These are phyloP conservation scores for Aspergillus latus DNA, from an alignment of 2,329 filamentous ascomycete genomes.

Conservation along the genomic window DNA sequence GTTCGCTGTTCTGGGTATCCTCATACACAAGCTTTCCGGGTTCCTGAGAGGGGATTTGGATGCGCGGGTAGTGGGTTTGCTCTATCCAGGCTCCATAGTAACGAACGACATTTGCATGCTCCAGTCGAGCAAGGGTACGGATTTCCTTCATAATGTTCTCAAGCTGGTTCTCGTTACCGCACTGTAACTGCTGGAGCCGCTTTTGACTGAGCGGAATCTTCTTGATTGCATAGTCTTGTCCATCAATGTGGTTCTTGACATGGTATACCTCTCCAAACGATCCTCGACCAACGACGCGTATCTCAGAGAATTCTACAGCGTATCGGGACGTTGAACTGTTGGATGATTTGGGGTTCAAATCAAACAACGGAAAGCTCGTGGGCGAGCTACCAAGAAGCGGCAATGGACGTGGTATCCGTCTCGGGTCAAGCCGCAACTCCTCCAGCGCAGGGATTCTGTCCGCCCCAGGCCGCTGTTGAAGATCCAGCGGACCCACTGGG, in stretches of 20 bases:
- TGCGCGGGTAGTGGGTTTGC: conserved; percentile 32
- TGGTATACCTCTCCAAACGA: conserved; percentile 66
- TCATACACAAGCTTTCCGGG: conserved; percentile 17
- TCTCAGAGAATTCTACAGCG: conserved; percentile 52
- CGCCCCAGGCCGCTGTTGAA: conserved; percentile 22
- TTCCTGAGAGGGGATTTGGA: conserved; percentile 11
- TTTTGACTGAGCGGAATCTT: conserved; percentile 59
- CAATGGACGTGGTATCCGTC: conserved; percentile 24
- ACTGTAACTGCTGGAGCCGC: conserved; percentile 53
- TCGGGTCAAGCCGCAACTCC: conserved; percentile 26
- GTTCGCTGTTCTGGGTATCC: conserved; percentile 14
- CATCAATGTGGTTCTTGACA: conserved; percentile 61
- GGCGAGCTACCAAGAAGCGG: conserved; percentile 32
- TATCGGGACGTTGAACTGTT: conserved; percentile 45
- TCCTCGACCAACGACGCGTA: conserved; percentile 61
- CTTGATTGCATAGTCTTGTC: conserved; percentile 64
- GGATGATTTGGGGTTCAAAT: conserved; percentile 23
- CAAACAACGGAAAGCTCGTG: conserved; percentile 34
- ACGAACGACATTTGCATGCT: conserved; percentile 66
- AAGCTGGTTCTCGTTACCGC: conserved; percentile 53
- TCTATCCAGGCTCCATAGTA: conserved; percentile 68
- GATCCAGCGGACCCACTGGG: conserved; percentile 17
- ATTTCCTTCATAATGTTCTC: conserved; percentile 61
- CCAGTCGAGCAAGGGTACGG: conserved; percentile 60
- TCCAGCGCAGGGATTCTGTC: conserved; percentile 21